Conservation (phyloP, 768 basidiomycete genomes). For the Boletus reticulatus region DNA sequence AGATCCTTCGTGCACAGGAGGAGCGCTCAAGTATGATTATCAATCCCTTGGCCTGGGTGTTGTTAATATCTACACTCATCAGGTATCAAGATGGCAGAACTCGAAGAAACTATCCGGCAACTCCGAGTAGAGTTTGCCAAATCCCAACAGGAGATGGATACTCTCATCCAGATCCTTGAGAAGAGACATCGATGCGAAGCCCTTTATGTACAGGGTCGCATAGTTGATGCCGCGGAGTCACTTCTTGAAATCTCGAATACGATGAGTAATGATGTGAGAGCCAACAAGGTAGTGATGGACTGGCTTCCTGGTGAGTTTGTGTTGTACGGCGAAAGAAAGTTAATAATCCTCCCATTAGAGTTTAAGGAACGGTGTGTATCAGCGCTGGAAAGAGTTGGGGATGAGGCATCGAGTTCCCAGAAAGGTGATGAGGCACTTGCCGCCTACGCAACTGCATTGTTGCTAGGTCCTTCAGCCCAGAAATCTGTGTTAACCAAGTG, state of each 20-base stretch:
- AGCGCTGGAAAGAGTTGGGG: background rate
- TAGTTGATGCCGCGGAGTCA: background rate
- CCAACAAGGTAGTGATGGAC: background rate
- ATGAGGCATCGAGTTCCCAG: background rate
- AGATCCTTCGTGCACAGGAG: background rate
- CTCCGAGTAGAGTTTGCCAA: background rate
- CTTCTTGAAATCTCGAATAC: background rate
- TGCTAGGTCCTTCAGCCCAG: background rate
- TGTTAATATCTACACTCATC: no score
- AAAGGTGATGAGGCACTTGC: background rate
- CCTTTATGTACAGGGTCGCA: background rate
- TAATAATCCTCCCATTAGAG: background rate
- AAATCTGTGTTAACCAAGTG: background rate
- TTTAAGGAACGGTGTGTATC: background rate
- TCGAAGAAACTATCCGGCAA: background rate
- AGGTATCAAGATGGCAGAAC: no score
- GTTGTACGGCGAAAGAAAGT: background rate
- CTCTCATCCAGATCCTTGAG: background rate
- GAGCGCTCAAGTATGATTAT: background rate
- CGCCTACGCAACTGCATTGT: background rate
- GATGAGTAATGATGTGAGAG: no score
- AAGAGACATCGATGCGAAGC: no score
- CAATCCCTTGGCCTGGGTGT: no score
- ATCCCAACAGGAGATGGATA: background rate
- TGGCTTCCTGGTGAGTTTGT: background rate